phyloP scores from a whole-genome alignment of 768 basidiomycete genomes.

The Pholiota molesta region DNA sequence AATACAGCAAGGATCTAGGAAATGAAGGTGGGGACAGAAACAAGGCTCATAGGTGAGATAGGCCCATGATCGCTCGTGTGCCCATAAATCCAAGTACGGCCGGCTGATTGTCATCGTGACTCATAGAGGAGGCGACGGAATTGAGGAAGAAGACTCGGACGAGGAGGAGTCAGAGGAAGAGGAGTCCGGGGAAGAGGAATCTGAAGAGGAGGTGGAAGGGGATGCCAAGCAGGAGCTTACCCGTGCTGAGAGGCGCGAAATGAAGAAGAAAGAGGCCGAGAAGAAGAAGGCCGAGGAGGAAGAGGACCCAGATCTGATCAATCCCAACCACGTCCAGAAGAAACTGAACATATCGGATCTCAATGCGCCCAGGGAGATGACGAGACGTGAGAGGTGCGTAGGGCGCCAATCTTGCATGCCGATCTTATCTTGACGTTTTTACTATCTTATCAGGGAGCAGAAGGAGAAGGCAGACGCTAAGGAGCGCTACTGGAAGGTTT shows the following conservation, averaged over 20 bases:
- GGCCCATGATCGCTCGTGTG: conserved; percentile 4
- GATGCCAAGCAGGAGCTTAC: conserved; percentile 59
- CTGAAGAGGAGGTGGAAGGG: conserved; percentile 44
- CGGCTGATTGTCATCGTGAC: neutral
- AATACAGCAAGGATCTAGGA: conserved; percentile 56
- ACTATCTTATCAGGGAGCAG: conserved; percentile 61
- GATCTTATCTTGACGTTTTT: conserved; percentile 4
- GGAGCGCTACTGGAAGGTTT: conserved; percentile 85
- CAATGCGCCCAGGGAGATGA: conserved; percentile 59
- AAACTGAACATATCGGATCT: conserved; percentile 79
- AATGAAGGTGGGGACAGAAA: conserved; percentile 47
- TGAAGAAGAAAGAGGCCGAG: conserved; percentile 81
- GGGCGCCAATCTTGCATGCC: neutral
- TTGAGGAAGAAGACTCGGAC: conserved; percentile 43
- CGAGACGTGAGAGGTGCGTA: conserved; percentile 65
- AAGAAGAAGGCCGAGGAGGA: conserved; percentile 39
- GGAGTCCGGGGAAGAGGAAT: conserved; percentile 46
- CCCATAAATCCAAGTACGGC: neutral
- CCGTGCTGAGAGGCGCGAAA: conserved; percentile 72
- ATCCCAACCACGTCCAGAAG: conserved; percentile 78
- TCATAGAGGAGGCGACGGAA: conserved; percentile 30
- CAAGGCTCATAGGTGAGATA: conserved; percentile 44
- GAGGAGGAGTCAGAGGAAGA: conserved; percentile 52
- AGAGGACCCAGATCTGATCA: conserved; percentile 69
- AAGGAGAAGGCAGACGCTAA: conserved; percentile 92